A percentile compares a stretch with the other conserved stretches of the same genome.
phyloP scores from a whole-genome alignment of 176 grass and related monocot genomes.

The Calamus simplicifolius region DNA sequence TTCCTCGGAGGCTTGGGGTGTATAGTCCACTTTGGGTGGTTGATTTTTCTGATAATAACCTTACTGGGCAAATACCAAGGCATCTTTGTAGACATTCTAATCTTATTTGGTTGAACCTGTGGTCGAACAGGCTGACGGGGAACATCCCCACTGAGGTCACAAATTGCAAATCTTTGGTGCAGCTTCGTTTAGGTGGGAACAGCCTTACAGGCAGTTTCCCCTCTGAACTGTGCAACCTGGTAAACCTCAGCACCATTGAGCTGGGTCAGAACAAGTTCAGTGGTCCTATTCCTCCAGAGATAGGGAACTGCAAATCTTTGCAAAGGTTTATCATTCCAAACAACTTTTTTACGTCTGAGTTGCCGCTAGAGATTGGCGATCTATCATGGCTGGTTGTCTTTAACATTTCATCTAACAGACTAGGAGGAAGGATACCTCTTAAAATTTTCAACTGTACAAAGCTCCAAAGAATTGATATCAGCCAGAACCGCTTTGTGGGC shows the following conservation, averaged over 20 bases:
- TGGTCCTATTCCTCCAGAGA: conserved; percentile 77
- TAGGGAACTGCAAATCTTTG: conserved; percentile 66
- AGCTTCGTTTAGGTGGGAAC: conserved; percentile 68
- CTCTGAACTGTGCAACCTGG: conserved; percentile 59
- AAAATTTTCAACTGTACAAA: conserved; percentile 80
- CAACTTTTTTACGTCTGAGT: conserved; percentile 81
- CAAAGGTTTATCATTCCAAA: conserved; percentile 76
- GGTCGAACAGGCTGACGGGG: conserved; percentile 71
- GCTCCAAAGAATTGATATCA: conserved; percentile 92
- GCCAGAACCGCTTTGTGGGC: conserved; percentile 78
- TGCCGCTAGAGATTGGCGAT: conserved; percentile 69
- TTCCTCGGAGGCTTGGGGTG: conserved; percentile 77
- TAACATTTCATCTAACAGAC: conserved; percentile 87
- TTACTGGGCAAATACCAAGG: conserved; percentile 74
- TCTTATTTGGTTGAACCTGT: conserved; percentile 84
- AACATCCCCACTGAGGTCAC: conserved; percentile 81
- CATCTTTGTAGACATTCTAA: conserved; percentile 78
- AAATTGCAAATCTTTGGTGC: conserved; percentile 78
- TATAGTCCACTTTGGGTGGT: conserved; percentile 90
- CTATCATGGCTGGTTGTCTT: conserved; percentile 80
- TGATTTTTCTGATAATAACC: conserved; percentile 89
- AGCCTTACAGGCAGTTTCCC: conserved; percentile 90
- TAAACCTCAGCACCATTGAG: conserved; percentile 89
- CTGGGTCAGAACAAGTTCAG: conserved; percentile 72
- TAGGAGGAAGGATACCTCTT: conserved; percentile 67